These are phyloP conservation scores for Claviceps pazoutovae DNA, from an alignment of 2,329 filamentous ascomycete species.

Conservation along the genomic window DNA sequence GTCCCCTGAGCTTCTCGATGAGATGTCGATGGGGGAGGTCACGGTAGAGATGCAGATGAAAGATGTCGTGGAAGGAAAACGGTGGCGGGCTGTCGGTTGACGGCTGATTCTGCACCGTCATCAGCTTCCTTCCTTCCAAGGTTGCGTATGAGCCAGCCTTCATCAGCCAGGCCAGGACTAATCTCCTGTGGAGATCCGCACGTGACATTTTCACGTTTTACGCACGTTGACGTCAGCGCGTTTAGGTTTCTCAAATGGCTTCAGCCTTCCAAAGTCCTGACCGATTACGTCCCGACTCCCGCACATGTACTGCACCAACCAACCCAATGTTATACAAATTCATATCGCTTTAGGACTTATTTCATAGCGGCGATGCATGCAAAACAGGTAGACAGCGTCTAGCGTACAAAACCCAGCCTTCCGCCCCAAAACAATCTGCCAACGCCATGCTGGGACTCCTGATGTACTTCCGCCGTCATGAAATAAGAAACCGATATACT, in stretches of 20 bases:
- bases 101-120: constrained; percentile 9
- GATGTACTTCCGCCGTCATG: not conserved
- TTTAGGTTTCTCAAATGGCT: no score
- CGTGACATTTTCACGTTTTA: constrained; percentile 12
- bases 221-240: no score
- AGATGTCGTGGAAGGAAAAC: constrained; percentile 5
- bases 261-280: no score
- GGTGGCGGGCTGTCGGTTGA: constrained; percentile 9
- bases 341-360: not conserved
- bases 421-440: not conserved
- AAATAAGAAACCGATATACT: not conserved
- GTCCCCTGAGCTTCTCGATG: not conserved
- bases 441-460: constrained; percentile 11
- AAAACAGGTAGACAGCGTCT: not conserved
- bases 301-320: not conserved
- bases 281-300: no score
- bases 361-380: constrained; percentile 1
- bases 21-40: constrained; percentile 13
- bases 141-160: not conserved
- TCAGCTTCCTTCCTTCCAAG: constrained; percentile 4
- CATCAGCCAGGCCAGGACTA: no score
- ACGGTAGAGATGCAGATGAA: constrained; percentile 13
- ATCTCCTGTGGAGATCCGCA: constrained; percentile 11
- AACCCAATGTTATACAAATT: no score
- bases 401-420: not conserved